Percentiles rank a stretch among this genome's conserved stretches.
phyloP scores from a whole-genome alignment of 768 basidiomycete genomes.

The Amanita phalloides region DNA sequence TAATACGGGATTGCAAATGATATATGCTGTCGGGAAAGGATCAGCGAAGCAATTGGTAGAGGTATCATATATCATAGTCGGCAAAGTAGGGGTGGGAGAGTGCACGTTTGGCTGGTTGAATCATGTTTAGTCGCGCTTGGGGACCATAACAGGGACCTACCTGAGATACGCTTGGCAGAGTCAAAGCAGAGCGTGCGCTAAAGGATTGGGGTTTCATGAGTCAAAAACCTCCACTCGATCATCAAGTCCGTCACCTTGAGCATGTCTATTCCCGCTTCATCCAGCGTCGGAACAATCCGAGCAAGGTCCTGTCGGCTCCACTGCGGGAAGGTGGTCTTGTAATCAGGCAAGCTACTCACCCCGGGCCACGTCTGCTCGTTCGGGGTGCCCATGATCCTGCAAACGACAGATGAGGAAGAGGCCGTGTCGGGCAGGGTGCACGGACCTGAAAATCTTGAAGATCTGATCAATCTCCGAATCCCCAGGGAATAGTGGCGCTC shows the following conservation, averaged over 20 bases:
- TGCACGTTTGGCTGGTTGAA: constrained; percentile 40
- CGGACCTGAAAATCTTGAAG: constrained; percentile 94
- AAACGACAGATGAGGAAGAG: background rate
- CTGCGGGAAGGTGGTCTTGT: constrained; percentile 94
- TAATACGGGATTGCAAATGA: constrained; percentile 5
- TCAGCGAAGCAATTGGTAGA: background rate
- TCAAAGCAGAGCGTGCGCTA: constrained; percentile 76
- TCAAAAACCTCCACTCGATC: background rate
- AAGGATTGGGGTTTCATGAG: background rate
- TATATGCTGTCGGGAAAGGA: background rate
- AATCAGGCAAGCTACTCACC: constrained; percentile 80
- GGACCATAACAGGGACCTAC: constrained; percentile 32
- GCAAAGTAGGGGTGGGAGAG: constrained; percentile 40
- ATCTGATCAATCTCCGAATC: constrained; percentile 99
- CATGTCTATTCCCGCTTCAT: constrained; percentile 71
- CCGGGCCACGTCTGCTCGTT: constrained; percentile 90
- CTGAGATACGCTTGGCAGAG: constrained; percentile 86
- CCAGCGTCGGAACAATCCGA: constrained; percentile 57
- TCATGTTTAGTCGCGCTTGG: constrained; percentile 32
- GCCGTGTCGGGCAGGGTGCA: constrained; percentile 26
- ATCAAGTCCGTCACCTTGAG: constrained; percentile 40
- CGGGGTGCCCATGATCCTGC: constrained; percentile 89
- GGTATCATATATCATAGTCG: constrained; percentile 18
- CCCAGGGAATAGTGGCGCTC: constrained; percentile 87
- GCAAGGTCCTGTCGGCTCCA: constrained; percentile 76